These are phyloP conservation scores for Vinca minor DNA, from an alignment of 257 asterid genomes.

Conservation along the genomic window DNA sequence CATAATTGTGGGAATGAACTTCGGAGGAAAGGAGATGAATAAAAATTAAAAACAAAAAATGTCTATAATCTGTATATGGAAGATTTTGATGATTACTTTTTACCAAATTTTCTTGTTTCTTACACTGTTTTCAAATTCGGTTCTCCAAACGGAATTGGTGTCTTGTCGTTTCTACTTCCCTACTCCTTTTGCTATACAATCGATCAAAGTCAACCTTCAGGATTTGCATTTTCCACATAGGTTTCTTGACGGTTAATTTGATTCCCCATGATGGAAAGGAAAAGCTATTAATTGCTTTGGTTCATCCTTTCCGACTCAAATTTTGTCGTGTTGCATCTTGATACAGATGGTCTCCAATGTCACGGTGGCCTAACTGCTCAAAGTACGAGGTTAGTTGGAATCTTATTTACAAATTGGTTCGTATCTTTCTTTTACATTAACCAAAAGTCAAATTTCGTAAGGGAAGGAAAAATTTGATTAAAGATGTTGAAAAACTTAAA, in stretches of 20 bases:
- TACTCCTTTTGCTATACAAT: neutral
- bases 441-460: neutral
- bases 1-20: neutral
- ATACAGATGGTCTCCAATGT: constrained; percentile 70
- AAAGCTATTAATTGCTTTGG: neutral
- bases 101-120: neutral
- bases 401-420: neutral
- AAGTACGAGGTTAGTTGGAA: constrained; percentile 67
- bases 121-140: neutral
- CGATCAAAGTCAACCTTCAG: neutral
- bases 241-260: neutral
- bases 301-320: constrained; percentile 4
- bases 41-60: neutral
- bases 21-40: neutral
- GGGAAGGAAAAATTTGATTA: neutral
- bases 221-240: neutral
- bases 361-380: constrained; percentile 78
- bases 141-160: neutral
- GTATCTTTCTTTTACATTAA: neutral
- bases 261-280: neutral
- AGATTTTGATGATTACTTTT: neutral
- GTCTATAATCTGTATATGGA: neutral
- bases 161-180: neutral
- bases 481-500: neutral
- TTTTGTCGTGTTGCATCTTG: constrained; percentile 10